Conservation (phyloP, 2,329 filamentous ascomycete genomes). For the Microdochium bolleyi region DNA sequence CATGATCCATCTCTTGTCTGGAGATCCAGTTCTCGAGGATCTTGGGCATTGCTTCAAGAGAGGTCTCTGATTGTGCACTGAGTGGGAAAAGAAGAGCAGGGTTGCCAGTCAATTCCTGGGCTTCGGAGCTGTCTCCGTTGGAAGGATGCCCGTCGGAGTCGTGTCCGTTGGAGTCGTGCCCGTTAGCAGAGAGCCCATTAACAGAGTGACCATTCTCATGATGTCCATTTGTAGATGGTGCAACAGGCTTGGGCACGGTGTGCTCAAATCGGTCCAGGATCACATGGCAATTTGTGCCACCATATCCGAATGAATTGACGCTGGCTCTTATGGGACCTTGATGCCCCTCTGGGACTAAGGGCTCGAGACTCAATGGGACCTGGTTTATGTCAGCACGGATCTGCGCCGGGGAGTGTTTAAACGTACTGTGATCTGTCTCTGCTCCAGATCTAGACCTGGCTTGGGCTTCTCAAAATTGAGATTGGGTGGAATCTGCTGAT, state of each 20-base stretch:
- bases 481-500: constrained; percentile 7
- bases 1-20: background rate
- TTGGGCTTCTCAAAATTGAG: constrained; percentile 6
- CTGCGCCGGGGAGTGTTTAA: background rate
- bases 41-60: background rate
- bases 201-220: too few species aligned
- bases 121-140: background rate
- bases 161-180: background rate
- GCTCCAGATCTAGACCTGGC: constrained; percentile 9
- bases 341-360: background rate
- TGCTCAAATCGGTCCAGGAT: background rate
- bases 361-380: background rate
- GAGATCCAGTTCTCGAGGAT: background rate
- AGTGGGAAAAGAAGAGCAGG: background rate
- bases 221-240: too few species aligned
- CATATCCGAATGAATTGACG: background rate
- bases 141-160: background rate
- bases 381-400: background rate
- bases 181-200: background rate
- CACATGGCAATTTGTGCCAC: background rate
- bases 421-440: constrained; percentile 9
- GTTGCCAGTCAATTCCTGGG: background rate
- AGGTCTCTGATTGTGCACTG: background rate
- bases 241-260: too few species aligned
- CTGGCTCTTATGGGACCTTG: background rate